Conservation (phyloP, 2,329 filamentous ascomycete genomes). For the Aspergillus sergii region DNA sequence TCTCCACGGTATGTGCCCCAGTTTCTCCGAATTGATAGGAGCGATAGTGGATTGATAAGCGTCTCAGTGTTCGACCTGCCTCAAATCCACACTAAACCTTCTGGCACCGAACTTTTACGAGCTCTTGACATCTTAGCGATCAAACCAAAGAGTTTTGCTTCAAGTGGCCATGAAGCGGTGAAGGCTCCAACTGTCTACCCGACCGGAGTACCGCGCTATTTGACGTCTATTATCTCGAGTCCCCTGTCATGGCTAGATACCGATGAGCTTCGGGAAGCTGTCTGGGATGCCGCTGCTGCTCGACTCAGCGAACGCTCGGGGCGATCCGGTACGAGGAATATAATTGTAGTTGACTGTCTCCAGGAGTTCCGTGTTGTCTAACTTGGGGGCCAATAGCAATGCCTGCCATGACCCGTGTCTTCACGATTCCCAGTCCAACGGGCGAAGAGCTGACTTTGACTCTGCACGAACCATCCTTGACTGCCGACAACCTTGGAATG, state of each 20-base stretch:
- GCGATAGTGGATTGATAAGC: conserved; percentile 36
- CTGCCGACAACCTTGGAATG: conserved; percentile 82
- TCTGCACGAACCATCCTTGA: conserved; percentile 84
- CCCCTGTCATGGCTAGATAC: conserved; percentile 48
- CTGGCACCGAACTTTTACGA: conserved; percentile 63
- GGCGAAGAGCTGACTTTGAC: conserved; percentile 62
- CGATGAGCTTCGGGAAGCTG: conserved; percentile 45
- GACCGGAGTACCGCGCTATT: conserved; percentile 46
- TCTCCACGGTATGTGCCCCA: conserved; percentile 38
- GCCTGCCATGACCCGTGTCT: conserved; percentile 63
- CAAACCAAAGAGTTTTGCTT: conserved; percentile 58
- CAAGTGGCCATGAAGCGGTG: conserved; percentile 27
- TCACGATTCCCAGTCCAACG: conserved; percentile 56
- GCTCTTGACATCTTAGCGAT: conserved; percentile 69
- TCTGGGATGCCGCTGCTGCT: conserved; percentile 76
- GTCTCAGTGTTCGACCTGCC: conserved; percentile 71
- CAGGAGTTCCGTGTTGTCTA: background rate
- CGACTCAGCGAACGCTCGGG: conserved; percentile 86
- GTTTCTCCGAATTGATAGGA: conserved; percentile 21
- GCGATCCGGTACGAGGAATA: conserved; percentile 59
- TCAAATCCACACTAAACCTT: conserved; percentile 78
- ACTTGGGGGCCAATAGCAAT: conserved; percentile 50
- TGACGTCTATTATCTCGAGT: conserved; percentile 51
- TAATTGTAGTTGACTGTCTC: background rate
- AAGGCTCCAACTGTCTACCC: conserved; percentile 40